Base-by-base conservation (phyloP, 345 rosid genomes). In the Raphanus raphanistrum region DNA sequence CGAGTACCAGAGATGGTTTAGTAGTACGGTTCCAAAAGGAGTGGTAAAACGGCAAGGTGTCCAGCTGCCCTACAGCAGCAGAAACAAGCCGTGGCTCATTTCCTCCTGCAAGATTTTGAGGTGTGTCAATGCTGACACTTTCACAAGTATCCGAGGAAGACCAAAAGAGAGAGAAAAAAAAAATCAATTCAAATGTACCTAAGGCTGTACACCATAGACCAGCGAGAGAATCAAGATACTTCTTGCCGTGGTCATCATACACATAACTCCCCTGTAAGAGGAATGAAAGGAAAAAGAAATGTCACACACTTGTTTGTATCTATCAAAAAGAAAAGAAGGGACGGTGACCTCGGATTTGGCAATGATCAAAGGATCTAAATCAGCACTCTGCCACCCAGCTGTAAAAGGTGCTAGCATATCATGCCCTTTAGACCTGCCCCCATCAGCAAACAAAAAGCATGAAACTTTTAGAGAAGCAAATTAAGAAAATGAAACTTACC, bases 351-450 rank as follows among this genome's bases (percentile, higher is more conserved):
- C 90, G n/a, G 98, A 90, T 63, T 85, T 95, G 2, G 89, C 86
- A 9, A 96, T 90, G 74, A 96, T 76, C 75, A 96, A 84, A 4
- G 99, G 99, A 83, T 93, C 63, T 66, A 87, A 4, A 84, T 93
- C 97, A 60, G 85, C 66, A 79, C 84, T 81, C 73, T 93, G 99
- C 99, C 98, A 90, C 29, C 98, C 99, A 64, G 98, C 98, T 4
- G 98, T 93, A 73, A 96, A 96, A 82, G 99, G 98, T 50, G 97
- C 99, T 80, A 96, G 86, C 98, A 96, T 96, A 81, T 87, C 96
- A 84, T 91, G 98, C 70, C 98, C 97, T 72, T 93, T 93, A 78
- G 76, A 89, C 80, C 99, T 96, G 88, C 64, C 64, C 64, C 70
- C 54, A 55, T 70, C 59, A 57, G 70, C 13, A 50, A 15, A 25